Conservation (phyloP, 768 basidiomycete genomes). For the Strobilomyces confusus region DNA sequence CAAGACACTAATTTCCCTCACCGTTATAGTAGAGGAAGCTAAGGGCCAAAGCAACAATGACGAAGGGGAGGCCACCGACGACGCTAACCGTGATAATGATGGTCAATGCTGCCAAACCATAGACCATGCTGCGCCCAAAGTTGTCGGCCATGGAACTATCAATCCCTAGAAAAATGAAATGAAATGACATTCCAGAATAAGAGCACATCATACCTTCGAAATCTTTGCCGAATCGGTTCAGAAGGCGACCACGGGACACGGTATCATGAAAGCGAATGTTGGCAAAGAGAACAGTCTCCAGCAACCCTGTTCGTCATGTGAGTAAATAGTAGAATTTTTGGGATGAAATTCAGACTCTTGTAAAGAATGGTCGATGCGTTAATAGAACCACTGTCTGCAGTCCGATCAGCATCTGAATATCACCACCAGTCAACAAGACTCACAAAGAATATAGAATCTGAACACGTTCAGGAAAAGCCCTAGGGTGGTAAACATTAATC, state of each 20-base stretch:
- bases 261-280: constrained; percentile 94
- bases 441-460: constrained; percentile 71
- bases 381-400: constrained; percentile 68
- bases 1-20: constrained; percentile 28
- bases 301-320: constrained; percentile 37
- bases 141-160: constrained; percentile 83
- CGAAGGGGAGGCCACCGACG: constrained; percentile 75
- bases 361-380: constrained; percentile 76
- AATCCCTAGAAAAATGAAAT: constrained; percentile 47
- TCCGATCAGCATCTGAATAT: constrained; percentile 4
- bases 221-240: constrained; percentile 88
- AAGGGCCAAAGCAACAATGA: constrained; percentile 54
- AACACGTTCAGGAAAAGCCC: constrained; percentile 57
- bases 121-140: constrained; percentile 75
- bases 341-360: constrained; percentile 41
- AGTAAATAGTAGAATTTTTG: constrained; percentile 6
- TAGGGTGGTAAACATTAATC: constrained; percentile 20
- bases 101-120: constrained; percentile 63
- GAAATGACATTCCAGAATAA: background rate
- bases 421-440: constrained; percentile 20
- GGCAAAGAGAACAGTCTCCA: constrained; percentile 82
- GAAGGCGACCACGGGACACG: constrained; percentile 73
- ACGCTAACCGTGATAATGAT: constrained; percentile 72
- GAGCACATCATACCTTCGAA: constrained; percentile 54
- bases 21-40: constrained; percentile 69